phyloP scores from a whole-genome alignment of 192 early-diverging fungal genomes.

The Podila verticillata region DNA sequence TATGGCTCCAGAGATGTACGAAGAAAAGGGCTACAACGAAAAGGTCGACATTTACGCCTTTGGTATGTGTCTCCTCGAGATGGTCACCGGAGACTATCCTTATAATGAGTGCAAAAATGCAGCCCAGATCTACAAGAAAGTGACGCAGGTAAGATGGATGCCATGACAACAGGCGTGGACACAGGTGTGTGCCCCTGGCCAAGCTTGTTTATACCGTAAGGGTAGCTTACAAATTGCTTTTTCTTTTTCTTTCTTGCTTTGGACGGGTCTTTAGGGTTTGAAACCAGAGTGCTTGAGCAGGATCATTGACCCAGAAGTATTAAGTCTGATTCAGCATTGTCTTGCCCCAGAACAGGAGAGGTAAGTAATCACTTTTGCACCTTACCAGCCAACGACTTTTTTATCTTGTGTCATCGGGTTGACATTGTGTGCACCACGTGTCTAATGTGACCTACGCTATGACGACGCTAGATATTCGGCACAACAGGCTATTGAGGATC shows the following conservation, averaged over 20 bases:
- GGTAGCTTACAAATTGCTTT: too few species aligned
- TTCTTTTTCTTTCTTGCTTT: background rate
- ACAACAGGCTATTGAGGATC: slow-evolving; percentile 75
- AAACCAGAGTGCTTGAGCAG: slow-evolving; percentile 77
- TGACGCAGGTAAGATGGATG: slow-evolving; percentile 61
- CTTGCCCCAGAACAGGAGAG: slow-evolving; percentile 71
- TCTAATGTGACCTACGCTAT: background rate
- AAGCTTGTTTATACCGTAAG: too few species aligned
- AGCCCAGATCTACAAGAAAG: slow-evolving; percentile 83
- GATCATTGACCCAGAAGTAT: slow-evolving; percentile 71
- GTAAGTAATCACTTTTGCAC: slow-evolving; percentile 20
- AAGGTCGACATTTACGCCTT: slow-evolving; percentile 90
- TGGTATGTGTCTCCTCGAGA: slow-evolving; percentile 85
- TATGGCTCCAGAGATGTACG: slow-evolving; percentile 90
- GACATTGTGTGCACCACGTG: too few species aligned
- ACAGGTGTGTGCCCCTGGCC: too few species aligned
- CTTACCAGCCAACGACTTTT: too few species aligned
- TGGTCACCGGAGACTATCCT: slow-evolving; percentile 88
- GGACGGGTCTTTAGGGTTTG: slow-evolving; percentile 56
- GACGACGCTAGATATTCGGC: slow-evolving; percentile 61
- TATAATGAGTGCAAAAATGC: slow-evolving; percentile 85
- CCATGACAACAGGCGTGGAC: too few species aligned
- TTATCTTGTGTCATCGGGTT: too few species aligned
- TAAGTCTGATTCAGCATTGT: slow-evolving; percentile 73
- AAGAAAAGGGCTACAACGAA: slow-evolving; percentile 84